A percentile compares a stretch with the other conserved stretches of the same genome.
Conservation (phyloP, 306 rosid species). For the Cucurbita pepo region DNA sequence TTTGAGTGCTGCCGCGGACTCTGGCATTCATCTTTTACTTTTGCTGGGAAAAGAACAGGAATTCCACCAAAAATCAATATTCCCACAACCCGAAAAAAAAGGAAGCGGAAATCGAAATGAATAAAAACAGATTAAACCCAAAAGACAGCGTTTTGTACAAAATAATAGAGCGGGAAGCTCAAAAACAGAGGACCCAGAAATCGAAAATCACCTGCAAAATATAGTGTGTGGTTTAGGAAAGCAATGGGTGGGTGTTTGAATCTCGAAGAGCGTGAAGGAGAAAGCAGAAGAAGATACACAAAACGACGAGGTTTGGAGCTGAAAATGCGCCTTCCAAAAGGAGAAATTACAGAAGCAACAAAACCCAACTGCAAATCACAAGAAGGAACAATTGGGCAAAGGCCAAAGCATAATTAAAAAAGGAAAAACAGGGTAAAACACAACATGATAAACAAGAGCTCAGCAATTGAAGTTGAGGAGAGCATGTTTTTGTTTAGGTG, state of each 20-base stretch:
- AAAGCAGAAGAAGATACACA: slow-evolving; percentile 30
- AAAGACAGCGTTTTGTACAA: slow-evolving; percentile 17
- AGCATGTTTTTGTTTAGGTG: not conserved
- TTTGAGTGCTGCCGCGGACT: slow-evolving; percentile 45
- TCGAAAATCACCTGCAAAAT: slow-evolving; percentile 19
- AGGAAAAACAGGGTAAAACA: not conserved
- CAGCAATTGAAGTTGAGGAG: not conserved
- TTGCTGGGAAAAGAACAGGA: slow-evolving; percentile 22
- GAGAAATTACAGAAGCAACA: slow-evolving; percentile 21
- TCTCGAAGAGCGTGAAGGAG: slow-evolving; percentile 47
- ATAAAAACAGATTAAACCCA: slow-evolving; percentile 5
- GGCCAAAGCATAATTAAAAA: not conserved
- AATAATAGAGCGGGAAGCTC: slow-evolving; percentile 59
- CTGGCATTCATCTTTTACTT: slow-evolving; percentile 40
- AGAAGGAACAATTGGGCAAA: slow-evolving; percentile 7
- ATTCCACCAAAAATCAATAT: slow-evolving; percentile 10
- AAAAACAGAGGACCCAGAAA: slow-evolving; percentile 19
- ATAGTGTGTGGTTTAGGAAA: not conserved
- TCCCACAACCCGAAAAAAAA: slow-evolving; percentile 3
- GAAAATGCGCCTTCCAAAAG: slow-evolving; percentile 27
- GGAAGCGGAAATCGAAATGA: not conserved
- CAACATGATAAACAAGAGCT: not conserved
- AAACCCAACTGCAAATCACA: slow-evolving; percentile 1
- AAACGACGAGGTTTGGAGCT: slow-evolving; percentile 54
- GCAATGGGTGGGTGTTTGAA: slow-evolving; percentile 3